Base-by-base conservation (phyloP, 257 asterid genomes). In the Apocynum venetum region DNA sequence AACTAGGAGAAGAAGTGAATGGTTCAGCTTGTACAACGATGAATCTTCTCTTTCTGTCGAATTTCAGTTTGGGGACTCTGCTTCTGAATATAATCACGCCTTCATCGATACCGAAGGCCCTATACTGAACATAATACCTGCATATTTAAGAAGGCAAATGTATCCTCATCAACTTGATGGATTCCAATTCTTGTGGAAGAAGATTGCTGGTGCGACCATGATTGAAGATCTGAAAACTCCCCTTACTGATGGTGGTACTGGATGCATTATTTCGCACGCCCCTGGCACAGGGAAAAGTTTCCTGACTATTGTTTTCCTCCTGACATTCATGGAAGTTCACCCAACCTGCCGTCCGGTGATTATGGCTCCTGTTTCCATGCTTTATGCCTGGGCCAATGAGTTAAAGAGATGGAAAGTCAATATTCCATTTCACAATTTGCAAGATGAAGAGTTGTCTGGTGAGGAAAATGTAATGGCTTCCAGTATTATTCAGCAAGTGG, bases 241-340 rank as follows among this genome's bases (percentile, higher is more conserved):
- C 0, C 76, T 84, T 0, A 48, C 86, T 0, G 44, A 51, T 4
- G 85, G 80, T 1, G 92, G 97, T 57, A 79, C 86, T 8, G 96
- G 98, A 77, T 91, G 97, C 87, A 89, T 94, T 55, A 89, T 94
- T 68, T 92, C 96, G 3, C 98, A 94, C 64, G 96, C 92, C 4
- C 98, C 97, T n/a, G 96, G 97, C 41, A 92, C 97, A 0, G 97
- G 98, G 73, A 91, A 94, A 82, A 88, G 95, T 71, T 87, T 89
- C 19, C 87, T 92, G 52, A 83, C 91, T 9, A 82, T 94, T 46
- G 91, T 88, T 49, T 92, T 94, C 75, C 88, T 89, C 78, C 88
- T 84, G 68, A 75, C 97, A 8, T 86, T 91, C 78, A 57, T 92
- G 88, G 86, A 73, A 49, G 84, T 86, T 9, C 86, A 89, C 75